Percentiles rank a stretch among this genome's conserved stretches.
phyloP scores from a whole-genome alignment of 2,329 filamentous ascomycete species.

The Colletotrichum sp. region DNA sequence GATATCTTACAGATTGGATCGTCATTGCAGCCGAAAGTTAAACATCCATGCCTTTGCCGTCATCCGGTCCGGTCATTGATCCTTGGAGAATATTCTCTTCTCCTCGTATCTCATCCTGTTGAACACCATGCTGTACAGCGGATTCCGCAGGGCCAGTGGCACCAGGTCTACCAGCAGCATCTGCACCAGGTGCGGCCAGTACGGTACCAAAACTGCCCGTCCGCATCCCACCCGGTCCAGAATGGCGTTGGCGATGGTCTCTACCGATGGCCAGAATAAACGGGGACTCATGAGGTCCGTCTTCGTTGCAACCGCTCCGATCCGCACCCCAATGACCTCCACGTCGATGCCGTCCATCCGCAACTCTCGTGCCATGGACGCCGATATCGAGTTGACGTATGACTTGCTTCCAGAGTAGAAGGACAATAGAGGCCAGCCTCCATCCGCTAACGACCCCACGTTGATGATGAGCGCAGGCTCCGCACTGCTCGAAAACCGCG shows the following conservation, averaged over 20 bases:
- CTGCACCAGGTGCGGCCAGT: conserved; percentile 10
- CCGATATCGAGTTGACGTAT: conserved; percentile 8
- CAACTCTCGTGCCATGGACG: not conserved
- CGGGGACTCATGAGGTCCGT: not conserved
- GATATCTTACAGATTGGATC: not conserved
- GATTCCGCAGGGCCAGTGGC: not conserved
- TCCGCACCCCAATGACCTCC: conserved; percentile 9
- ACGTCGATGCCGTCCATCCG: conserved; percentile 1
- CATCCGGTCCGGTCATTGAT: not conserved
- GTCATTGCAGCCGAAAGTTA: not conserved
- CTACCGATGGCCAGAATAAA: conserved; percentile 6
- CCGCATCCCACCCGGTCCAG: conserved; percentile 16
- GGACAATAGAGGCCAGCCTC: conserved; percentile 5
- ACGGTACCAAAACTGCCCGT: conserved; percentile 1
- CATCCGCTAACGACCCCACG: conserved; percentile 10
- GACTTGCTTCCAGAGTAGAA: conserved; percentile 17
- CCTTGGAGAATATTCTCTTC: not conserved
- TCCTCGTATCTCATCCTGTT: not conserved
- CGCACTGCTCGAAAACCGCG: not conserved
- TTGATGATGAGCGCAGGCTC: conserved; percentile 17
- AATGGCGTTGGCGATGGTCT: conserved; percentile 10
- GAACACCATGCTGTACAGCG: not conserved
- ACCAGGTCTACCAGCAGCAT: not conserved
- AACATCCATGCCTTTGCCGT: not conserved
- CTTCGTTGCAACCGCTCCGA: conserved; percentile 12